Conservation (phyloP, 2,329 filamentous ascomycete genomes). For the Calonectria multiphialidica region DNA sequence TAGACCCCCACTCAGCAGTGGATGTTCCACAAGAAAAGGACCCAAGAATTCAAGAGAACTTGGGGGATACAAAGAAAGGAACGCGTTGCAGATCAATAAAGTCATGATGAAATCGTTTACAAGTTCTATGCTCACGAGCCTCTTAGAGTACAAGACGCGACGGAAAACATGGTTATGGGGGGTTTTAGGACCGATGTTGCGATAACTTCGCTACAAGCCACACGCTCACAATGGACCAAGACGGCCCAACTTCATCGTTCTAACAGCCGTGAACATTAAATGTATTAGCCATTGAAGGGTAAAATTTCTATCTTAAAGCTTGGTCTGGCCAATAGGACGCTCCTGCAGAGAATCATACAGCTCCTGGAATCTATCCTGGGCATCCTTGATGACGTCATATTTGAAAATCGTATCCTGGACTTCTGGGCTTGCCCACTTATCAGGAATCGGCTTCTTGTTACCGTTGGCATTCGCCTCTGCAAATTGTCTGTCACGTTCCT, state of each 20-base stretch:
- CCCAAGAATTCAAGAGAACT: too few relatives aligned
- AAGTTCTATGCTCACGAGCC: too few relatives aligned
- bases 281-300: neutral
- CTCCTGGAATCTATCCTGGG: neutral
- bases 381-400: slow-evolving; percentile 20
- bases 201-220: too few relatives aligned
- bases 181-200: too few relatives aligned
- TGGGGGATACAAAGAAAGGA: too few relatives aligned
- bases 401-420: slow-evolving; percentile 30
- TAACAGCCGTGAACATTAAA: neutral
- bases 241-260: neutral
- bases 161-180: too few relatives aligned
- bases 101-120: too few relatives aligned
- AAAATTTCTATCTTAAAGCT: neutral
- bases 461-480: neutral
- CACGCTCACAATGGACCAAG: neutral
- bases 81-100: too few relatives aligned
- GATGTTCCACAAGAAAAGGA: too few relatives aligned
- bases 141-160: too few relatives aligned
- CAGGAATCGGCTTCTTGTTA: slow-evolving; percentile 21
- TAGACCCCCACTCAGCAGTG: too few relatives aligned
- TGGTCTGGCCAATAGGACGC: neutral
- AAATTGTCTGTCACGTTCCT: neutral
- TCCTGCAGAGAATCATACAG: neutral
- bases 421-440: slow-evolving; percentile 31